Base-by-base conservation (phyloP, 805 yeast species). In the Yarrowia phangngaensis region DNA sequence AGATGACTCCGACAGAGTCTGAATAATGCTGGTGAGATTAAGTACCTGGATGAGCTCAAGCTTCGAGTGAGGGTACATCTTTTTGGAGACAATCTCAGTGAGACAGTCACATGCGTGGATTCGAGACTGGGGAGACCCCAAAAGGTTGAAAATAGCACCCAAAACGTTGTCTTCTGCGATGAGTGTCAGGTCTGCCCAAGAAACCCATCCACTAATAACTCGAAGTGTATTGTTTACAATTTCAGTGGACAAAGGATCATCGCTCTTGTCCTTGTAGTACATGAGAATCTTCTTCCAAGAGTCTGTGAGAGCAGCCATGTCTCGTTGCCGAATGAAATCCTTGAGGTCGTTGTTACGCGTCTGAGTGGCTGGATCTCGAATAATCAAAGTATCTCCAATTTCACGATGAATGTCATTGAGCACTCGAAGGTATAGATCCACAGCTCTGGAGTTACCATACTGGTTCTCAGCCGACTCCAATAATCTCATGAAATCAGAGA, bases 361-460 rank as follows among this genome's bases (percentile, higher is more conserved):
- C 12, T 73, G 64, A 17, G 75, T 76, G 55, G 78, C 78, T 8
- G 60, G 53, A 14, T 82, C 77, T 58, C 95, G 76, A 23, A 79
- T 67, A 55, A 88, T 83, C 56, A 89, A 74, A 61, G 84, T 92
- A 63, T 92, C 98, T 24, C 95, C 98, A 56, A 92, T 87, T 65
- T 89, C 96, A 20, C 81, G 80, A 63, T 92, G 97, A 53, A 92
- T 78, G 22, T 83, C 76, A 32, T 79, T 64, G 52, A 88, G 68
- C 6, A 87, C 75, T 60, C 96, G 75, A 28, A 82, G 65, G 63
- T 83, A 88, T 64, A 84, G 77, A 60, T 89, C 97, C 8, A 73
- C 62, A 56, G 75, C 76, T 46, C 76, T 54, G 52, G 63, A 61
- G 58, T 70, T 62, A 58, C 70, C 60, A 52, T 65, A 53, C 48